Base-by-base conservation (phyloP, 2,329 filamentous ascomycete species). In the Botryotinia globosa region DNA sequence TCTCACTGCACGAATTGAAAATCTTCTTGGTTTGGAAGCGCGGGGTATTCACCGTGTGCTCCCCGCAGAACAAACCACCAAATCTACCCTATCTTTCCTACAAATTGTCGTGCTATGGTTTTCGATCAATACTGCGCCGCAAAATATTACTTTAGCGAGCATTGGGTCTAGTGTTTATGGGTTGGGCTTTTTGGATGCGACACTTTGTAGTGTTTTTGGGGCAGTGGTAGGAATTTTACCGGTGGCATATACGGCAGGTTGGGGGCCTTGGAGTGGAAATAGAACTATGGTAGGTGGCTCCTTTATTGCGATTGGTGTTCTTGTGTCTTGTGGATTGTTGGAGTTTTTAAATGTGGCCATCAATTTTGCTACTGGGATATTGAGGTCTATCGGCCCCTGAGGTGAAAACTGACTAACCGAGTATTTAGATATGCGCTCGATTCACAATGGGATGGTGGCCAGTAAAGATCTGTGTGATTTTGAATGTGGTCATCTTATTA, bases 391-490 rank as follows among this genome's bases (percentile, higher is more conserved):
- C 34, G 39, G 14, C 61, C 62, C 34, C 34, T 63, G 44, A 39
- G 37, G 34, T 54, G 48, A 68, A 67, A 22, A 20, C 37, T 25
- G 58, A 42, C 62, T 72, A 72, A 72, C 51, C 62, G 62, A 68
- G 20, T 32, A 39, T 56, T 2, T 51, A 79, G 78, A 77, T 80
- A 9, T 85, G 89, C 76, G 85, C 87, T 7, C 84, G 88, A 20
- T 91, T 89, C 77, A 83, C 86, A 29, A 90, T 90, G 85, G 89
- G 89, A 10, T 91, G 87, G 87, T 91, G 87, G 84, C 89, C 89
- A 0, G 86, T 86, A 69, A 91, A 90, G 80, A 80, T 91, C 12
- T 85, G 90, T 48, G 88, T 89, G 22, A 77, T 91, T 34, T 81
- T 91, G 73, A 91, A 90, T 77, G 82, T 91, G 64, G 85, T 91